Percentiles rank a stretch among this genome's conserved stretches.
phyloP scores from a whole-genome alignment of 805 yeast genomes.

The Komagataella pastoris region DNA sequence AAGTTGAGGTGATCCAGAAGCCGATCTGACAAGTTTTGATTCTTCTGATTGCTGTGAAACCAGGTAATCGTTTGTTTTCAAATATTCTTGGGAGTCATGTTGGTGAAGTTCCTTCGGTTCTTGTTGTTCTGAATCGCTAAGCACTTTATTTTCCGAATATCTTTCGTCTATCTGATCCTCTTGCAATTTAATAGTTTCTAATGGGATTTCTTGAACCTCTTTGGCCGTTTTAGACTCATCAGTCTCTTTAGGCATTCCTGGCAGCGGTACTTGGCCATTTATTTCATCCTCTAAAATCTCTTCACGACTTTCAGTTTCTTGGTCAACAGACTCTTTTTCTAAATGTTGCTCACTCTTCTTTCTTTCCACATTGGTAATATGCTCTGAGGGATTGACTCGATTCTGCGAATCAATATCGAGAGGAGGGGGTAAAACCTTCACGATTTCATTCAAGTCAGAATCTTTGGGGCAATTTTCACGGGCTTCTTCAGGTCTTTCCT shows the following conservation, averaged over 20 bases:
- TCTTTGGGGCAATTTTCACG: neutral
- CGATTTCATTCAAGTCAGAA: neutral
- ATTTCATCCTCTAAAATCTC: neutral
- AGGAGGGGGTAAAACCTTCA: neutral
- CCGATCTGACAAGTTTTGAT: neutral
- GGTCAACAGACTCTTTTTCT: neutral
- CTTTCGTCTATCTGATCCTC: neutral
- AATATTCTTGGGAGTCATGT: neutral
- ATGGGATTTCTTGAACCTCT: neutral
- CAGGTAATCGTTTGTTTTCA: neutral
- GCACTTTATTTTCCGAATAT: neutral
- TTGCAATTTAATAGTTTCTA: no score
- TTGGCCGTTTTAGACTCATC: neutral
- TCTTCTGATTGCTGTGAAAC: neutral
- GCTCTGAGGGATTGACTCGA: neutral
- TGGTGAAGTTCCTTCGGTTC: neutral
- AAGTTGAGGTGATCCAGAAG: neutral
- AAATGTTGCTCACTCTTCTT: no score
- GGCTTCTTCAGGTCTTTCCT: neutral
- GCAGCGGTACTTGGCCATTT: neutral
- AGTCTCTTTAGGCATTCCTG: neutral
- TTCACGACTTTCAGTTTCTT: neutral
- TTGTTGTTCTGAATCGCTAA: neutral
- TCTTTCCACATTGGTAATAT: neutral
- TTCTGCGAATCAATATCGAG: neutral